A percentile compares a stretch with the other conserved stretches of the same genome.
These are phyloP conservation scores for Amauroascus niger DNA, from an alignment of 2,329 filamentous ascomycete genomes.

Conservation along the genomic window DNA sequence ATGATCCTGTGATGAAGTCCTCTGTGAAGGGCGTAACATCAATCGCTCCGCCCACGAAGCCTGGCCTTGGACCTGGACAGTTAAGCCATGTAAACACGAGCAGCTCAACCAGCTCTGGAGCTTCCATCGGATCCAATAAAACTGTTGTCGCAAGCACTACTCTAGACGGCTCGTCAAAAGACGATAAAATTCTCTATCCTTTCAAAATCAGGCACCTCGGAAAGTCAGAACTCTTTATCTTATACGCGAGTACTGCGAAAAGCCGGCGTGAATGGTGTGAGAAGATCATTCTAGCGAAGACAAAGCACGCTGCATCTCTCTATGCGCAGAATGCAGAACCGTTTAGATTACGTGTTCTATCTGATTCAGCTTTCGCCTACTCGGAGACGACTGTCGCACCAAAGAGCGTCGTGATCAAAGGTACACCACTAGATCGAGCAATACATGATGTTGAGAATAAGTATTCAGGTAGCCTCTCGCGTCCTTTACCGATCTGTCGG, in stretches of 20 bases:
- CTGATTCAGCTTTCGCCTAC: constrained; percentile 68
- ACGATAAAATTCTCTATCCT: constrained; percentile 79
- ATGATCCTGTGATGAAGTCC: constrained; percentile 78
- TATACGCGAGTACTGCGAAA: constrained; percentile 69
- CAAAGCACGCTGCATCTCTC: constrained; percentile 76
- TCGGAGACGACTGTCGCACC: constrained; percentile 44
- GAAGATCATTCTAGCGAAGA: constrained; percentile 92
- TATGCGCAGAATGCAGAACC: constrained; percentile 92
- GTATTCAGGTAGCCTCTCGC: constrained; percentile 53
- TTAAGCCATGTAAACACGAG: constrained; percentile 60
- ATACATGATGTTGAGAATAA: constrained; percentile 78
- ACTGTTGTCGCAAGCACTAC: constrained; percentile 40
- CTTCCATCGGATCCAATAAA: constrained; percentile 30
- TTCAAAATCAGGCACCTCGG: constrained; percentile 95
- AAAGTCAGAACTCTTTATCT: constrained; percentile 71
- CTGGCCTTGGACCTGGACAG: constrained; percentile 40
- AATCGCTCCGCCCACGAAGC: constrained; percentile 47
- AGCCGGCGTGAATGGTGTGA: constrained; percentile 81
- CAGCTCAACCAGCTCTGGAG: constrained; percentile 51
- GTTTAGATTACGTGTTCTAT: constrained; percentile 82
- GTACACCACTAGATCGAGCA: constrained; percentile 82
- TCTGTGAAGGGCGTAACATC: constrained; percentile 59
- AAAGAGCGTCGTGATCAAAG: constrained; percentile 68
- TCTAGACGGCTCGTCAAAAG: constrained; percentile 47
- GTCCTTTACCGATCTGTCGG: constrained; percentile 67